Evolutionary conservation across 1,284 basidiomycete genomes (phyloP).

Genomic region (Mycena citricolor): DNA sequence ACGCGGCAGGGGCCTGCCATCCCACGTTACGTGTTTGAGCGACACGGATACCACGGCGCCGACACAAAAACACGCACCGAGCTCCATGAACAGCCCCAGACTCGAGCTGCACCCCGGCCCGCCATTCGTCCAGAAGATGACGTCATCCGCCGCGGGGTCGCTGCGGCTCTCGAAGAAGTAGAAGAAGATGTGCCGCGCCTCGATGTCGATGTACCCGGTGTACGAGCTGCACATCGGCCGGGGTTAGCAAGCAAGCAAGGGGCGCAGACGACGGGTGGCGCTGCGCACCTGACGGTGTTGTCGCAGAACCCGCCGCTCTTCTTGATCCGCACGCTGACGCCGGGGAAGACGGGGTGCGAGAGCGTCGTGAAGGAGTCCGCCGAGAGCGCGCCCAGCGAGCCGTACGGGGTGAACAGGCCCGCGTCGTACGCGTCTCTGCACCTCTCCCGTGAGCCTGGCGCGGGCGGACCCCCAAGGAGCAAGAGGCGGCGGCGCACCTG

Average conservation of each 20-base stretch:
- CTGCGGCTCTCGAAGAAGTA: slow-evolving; percentile 83
- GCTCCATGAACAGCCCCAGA: slow-evolving; percentile 66
- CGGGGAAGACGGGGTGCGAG: slow-evolving; percentile 52
- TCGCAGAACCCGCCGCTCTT: slow-evolving; percentile 52
- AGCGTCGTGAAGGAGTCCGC: slow-evolving; percentile 47
- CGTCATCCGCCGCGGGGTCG: slow-evolving; percentile 64
- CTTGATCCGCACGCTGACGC: slow-evolving; percentile 55
- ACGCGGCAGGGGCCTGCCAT: slow-evolving; percentile 49
- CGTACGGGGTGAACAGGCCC: slow-evolving; percentile 42
- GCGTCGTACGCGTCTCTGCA: slow-evolving; percentile 35
- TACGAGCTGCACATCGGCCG: slow-evolving; percentile 32
- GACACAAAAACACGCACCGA: slow-evolving; percentile 36
- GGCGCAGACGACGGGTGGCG: not conserved
- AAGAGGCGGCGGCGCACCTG: too few species aligned
- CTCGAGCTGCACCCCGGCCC: slow-evolving; percentile 60
- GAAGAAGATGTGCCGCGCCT: slow-evolving; percentile 77
- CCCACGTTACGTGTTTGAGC: not conserved
- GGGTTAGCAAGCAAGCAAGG: slow-evolving; percentile 1
- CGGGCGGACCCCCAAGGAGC: too few species aligned
- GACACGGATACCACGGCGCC: not conserved
- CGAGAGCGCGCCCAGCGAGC: slow-evolving; percentile 42
- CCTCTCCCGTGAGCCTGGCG: too few species aligned
- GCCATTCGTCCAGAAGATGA: slow-evolving; percentile 69
- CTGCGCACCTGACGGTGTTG: slow-evolving; percentile 46
- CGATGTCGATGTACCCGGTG: slow-evolving; percentile 66